These are phyloP conservation scores for Dactylellina cionopaga DNA, from an alignment of 2,329 filamentous ascomycete genomes.

Conservation along the genomic window DNA sequence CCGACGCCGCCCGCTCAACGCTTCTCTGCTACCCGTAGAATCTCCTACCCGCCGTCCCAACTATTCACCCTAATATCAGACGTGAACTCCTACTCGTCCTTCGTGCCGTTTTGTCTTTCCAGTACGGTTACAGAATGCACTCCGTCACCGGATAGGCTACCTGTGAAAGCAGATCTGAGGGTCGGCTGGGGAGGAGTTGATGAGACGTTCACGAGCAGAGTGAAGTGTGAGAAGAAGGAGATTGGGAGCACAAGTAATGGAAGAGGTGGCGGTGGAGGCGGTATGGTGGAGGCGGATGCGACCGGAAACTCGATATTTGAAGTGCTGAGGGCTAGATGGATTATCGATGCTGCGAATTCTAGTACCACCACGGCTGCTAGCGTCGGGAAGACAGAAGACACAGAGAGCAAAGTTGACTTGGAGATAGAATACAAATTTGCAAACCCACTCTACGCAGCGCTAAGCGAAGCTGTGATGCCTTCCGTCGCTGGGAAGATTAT, in stretches of 20 bases:
- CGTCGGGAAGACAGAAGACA: constrained; percentile 58
- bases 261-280: constrained; percentile 61
- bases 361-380: constrained; percentile 64
- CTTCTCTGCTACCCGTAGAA: constrained; percentile 77
- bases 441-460: constrained; percentile 85
- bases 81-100: constrained; percentile 81
- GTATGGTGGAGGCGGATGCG: constrained; percentile 59
- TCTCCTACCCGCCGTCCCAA: constrained; percentile 75
- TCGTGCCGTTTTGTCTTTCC: constrained; percentile 88
- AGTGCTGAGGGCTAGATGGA: constrained; percentile 76
- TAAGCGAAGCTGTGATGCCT: constrained; percentile 83
- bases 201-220: constrained; percentile 81
- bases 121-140: constrained; percentile 78
- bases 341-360: constrained; percentile 62
- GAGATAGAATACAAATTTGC: constrained; percentile 83
- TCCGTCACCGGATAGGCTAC: constrained; percentile 65
- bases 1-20: constrained; percentile 66
- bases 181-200: constrained; percentile 86
- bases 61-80: constrained; percentile 91
- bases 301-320: constrained; percentile 70
- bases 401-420: constrained; percentile 76
- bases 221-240: constrained; percentile 71
- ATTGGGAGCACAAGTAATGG: too few relatives aligned
- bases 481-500: constrained; percentile 90
- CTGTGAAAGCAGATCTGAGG: constrained; percentile 78